Percentiles rank a stretch among this genome's conserved stretches.
phyloP scores from a whole-genome alignment of 2,329 filamentous ascomycete genomes.

The Colletotrichum viniferum region DNA sequence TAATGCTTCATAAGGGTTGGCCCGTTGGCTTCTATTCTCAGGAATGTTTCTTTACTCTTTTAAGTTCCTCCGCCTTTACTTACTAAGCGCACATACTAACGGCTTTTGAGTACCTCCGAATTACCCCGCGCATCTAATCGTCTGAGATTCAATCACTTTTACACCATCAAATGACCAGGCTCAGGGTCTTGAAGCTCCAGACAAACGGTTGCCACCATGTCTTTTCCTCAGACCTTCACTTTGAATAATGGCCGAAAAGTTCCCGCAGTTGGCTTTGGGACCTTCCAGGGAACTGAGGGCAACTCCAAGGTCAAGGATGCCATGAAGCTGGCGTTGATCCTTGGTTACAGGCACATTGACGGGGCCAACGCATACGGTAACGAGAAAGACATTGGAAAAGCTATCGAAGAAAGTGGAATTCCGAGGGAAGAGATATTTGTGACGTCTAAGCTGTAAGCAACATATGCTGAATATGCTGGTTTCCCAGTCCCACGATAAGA shows the following conservation, averaged over 20 bases:
- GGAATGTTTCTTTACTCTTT: neutral
- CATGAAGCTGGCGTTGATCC: neutral
- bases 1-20: neutral
- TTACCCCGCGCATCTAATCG: neutral
- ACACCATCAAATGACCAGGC: neutral
- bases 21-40: neutral
- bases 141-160: neutral
- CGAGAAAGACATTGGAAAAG: neutral
- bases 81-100: neutral
- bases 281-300: neutral
- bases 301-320: neutral
- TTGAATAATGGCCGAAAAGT: neutral
- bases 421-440: neutral
- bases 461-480: neutral
- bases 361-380: neutral
- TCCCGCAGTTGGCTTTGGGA: neutral
- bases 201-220: neutral
- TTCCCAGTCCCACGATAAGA: neutral
- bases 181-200: neutral
- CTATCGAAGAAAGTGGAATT: neutral
- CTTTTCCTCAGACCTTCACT: neutral
- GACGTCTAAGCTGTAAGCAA: neutral
- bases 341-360: neutral
- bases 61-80: neutral
- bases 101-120: neutral